Conservation (phyloP, 768 basidiomycete species). For the Lepiota brunneoincarnata region DNA sequence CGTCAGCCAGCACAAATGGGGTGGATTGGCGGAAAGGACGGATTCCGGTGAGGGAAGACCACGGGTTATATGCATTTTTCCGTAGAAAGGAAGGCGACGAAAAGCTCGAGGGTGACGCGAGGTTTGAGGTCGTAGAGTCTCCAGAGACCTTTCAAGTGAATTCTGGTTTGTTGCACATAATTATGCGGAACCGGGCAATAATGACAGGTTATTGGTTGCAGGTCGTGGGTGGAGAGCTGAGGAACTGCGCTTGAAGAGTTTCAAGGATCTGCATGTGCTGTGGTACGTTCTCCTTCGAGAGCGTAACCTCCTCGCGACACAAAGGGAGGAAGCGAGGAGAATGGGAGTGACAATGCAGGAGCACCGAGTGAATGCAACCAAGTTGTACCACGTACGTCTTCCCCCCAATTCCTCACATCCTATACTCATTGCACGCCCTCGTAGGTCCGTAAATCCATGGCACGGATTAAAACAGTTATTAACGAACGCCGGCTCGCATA, state of each 20-base stretch:
- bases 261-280: constrained; percentile 88
- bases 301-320: constrained; percentile 86
- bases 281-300: constrained; percentile 93
- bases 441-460: constrained; percentile 93
- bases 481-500: constrained; percentile 89
- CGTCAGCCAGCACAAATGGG: not conserved
- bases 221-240: constrained; percentile 86
- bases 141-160: constrained; percentile 25
- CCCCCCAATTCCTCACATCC: not conserved
- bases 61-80: constrained; percentile 81
- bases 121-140: constrained; percentile 47
- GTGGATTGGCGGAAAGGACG: constrained; percentile 17
- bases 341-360: constrained; percentile 39
- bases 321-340: constrained; percentile 74
- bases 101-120: constrained; percentile 42
- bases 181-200: not conserved
- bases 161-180: constrained; percentile 23
- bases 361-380: constrained; percentile 29
- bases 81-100: constrained; percentile 45
- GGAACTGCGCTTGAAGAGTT: constrained; percentile 88
- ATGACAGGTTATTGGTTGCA: constrained; percentile 27
- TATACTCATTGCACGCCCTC: constrained; percentile 4
- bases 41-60: constrained; percentile 47
- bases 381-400: constrained; percentile 44
- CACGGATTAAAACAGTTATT: constrained; percentile 89